A percentile compares a stretch with the other conserved stretches of the same genome.
These are phyloP conservation scores for Sugiyamaella neomexicana DNA, from an alignment of 1,139 yeast genomes.

Conservation along the genomic window DNA sequence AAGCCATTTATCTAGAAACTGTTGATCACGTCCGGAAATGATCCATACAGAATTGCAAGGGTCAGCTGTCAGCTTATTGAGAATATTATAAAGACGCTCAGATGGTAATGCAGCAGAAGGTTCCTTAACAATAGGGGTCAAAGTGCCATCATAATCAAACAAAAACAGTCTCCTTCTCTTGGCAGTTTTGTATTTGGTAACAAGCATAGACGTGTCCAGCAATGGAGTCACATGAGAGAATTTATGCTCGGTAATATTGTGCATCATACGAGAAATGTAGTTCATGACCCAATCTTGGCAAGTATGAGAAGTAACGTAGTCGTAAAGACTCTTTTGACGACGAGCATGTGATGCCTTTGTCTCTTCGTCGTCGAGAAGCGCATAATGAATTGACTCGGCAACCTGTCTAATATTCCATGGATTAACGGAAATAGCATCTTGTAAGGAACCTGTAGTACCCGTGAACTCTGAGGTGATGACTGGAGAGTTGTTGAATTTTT, in stretches of 20 bases:
- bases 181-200: conserved; percentile 57
- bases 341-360: conserved; percentile 26
- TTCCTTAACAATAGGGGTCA: conserved; percentile 91
- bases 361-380: conserved; percentile 48
- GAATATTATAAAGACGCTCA: conserved; percentile 59
- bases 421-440: conserved; percentile 81
- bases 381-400: conserved; percentile 75
- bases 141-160: conserved; percentile 96
- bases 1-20: conserved; percentile 84
- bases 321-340: conserved; percentile 54
- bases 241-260: conserved; percentile 48
- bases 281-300: conserved; percentile 78
- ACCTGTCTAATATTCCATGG: conserved; percentile 98
- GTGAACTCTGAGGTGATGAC: conserved; percentile 87
- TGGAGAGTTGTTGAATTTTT: conserved; percentile 70
- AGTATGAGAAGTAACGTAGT: conserved; percentile 67
- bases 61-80: conserved; percentile 65
- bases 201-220: conserved; percentile 63
- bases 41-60: conserved; percentile 90
- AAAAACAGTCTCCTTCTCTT: conserved; percentile 72
- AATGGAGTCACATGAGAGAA: conserved; percentile 73
- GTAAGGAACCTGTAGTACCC: conserved; percentile 80
- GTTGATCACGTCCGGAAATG: conserved; percentile 93
- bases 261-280: conserved; percentile 57
- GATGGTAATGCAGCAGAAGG: conserved; percentile 99